These are phyloP conservation scores for Crithidia fasciculata DNA, from an alignment of 208 protist species.

Conservation along the genomic window DNA sequence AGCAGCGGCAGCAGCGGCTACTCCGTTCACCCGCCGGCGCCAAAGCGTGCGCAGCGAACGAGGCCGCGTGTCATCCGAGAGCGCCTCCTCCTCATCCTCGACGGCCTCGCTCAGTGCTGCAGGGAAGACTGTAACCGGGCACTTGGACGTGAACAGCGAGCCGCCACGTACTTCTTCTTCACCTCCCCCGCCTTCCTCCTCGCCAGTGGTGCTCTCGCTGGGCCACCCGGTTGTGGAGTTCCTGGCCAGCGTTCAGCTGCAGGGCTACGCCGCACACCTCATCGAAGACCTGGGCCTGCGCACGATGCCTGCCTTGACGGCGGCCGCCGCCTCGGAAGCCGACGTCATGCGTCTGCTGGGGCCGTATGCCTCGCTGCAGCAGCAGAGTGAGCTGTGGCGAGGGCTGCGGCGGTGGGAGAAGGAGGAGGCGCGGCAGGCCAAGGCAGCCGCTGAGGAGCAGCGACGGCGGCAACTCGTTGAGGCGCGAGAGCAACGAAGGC, in stretches of 20 bases:
- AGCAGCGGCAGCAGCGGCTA: slow-evolving; percentile 9
- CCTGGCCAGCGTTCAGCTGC: slow-evolving; percentile 70
- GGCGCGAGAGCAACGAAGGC: background rate
- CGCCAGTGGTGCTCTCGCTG: slow-evolving; percentile 30
- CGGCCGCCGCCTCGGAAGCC: slow-evolving; percentile 31
- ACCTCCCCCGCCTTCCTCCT: background rate
- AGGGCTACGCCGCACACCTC: slow-evolving; percentile 68
- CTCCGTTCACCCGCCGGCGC: background rate
- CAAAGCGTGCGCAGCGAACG: background rate
- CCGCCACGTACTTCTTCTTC: background rate
- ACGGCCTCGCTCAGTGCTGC: background rate
- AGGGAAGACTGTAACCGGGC: background rate
- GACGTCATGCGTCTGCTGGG: slow-evolving; percentile 63
- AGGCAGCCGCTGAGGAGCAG: slow-evolving; percentile 8
- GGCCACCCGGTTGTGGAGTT: slow-evolving; percentile 77
- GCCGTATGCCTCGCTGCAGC: slow-evolving; percentile 56
- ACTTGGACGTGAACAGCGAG: background rate
- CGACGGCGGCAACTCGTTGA: slow-evolving; percentile 13
- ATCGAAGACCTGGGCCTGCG: slow-evolving; percentile 41
- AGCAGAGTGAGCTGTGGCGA: slow-evolving; percentile 58
- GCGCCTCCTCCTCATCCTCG: background rate
- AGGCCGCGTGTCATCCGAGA: background rate
- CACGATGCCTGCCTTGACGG: slow-evolving; percentile 52
- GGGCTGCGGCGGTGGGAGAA: slow-evolving; percentile 55
- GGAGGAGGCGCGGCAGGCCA: slow-evolving; percentile 24